Evolutionary conservation across 1,284 basidiomycete genomes (phyloP), one percentile per base, ranked within the genome.

Genomic region (Bondarzewia mesenterica): DNA sequence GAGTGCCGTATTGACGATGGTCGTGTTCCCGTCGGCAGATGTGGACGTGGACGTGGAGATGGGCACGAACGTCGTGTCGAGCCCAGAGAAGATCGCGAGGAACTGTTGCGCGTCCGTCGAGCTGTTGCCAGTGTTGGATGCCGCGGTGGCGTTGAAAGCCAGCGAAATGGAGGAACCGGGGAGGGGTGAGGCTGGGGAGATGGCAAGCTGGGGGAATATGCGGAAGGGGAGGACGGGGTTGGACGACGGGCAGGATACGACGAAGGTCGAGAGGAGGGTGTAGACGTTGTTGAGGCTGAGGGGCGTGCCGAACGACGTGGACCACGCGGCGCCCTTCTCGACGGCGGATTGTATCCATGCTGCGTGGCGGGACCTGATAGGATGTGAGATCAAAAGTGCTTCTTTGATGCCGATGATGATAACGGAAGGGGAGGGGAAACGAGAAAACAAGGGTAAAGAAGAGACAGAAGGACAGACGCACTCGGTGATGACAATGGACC

Each of bases 291-390:
- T 52, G 25, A 48, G 38, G 42, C 48, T 46, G 10, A 52, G 42
- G 7, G 49, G 49, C 8, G 49, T 52, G n/a, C n/a, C 73, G 57
- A 79, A 77, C 7, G 78, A 64, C 1, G 72, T 72, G 44, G 72
- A 74, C 80, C 80, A 84, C 0, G 76, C 70, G 29, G 73, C 66
- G 20, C 64, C 59, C 47, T 72, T 63, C 36, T 61, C 58, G 21
- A 75, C 69, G 7, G 74, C 67, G 1, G 73, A 71, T 41, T 68
- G 64, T 38, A 82, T 59, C 77, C 77, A 82, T 2, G 70, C 61
- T 2, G 73, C 64, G 35, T 78, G 77, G 25, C 74, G 73, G 7
- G 69, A n/a, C n/a, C n/a, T n/a, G n/a, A n/a, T n/a, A n/a, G n/a
- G n/a, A n/a, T n/a, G n/a, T n/a, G n/a, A n/a, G n/a, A n/a, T n/a